phyloP scores from a whole-genome alignment of 495 filamentous ascomycete species.

The Paragyromitra xinjiangensis region DNA sequence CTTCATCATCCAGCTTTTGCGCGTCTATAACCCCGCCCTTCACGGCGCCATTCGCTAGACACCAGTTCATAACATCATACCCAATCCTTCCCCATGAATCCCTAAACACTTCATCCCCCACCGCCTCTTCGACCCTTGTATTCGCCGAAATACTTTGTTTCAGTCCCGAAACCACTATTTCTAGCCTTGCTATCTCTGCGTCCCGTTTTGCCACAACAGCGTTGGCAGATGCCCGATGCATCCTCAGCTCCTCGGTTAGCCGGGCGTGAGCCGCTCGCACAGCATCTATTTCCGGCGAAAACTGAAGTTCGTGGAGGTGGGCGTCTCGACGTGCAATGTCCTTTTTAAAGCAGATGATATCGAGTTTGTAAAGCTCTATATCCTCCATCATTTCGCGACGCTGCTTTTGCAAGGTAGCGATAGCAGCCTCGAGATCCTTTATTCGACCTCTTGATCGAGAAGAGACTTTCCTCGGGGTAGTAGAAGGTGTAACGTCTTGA shows the following conservation, averaged over 20 bases:
- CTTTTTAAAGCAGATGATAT: constrained; percentile 42
- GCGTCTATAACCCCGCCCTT: constrained; percentile 44
- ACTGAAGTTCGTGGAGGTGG: constrained; percentile 35
- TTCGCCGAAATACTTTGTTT: constrained; percentile 47
- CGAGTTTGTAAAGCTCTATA: constrained; percentile 49
- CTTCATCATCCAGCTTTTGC: constrained; percentile 20
- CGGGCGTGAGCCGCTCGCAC: constrained; percentile 30
- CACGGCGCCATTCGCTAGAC: constrained; percentile 44
- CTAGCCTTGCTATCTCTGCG: constrained; percentile 41
- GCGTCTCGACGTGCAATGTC: constrained; percentile 44
- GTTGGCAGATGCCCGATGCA: constrained; percentile 37
- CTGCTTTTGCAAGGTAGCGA: constrained; percentile 33
- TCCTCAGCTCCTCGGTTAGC: constrained; percentile 25
- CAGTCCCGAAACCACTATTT: constrained; percentile 41
- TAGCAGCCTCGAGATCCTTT: constrained; percentile 41
- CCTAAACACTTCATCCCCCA: constrained; percentile 48
- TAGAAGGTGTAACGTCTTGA: constrained; percentile 6
- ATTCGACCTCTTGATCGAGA: constrained; percentile 31
- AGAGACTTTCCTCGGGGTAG: constrained; percentile 10
- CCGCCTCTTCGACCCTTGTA: constrained; percentile 48
- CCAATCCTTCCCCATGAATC: constrained; percentile 52
- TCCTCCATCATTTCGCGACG: constrained; percentile 51
- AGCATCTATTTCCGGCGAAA: constrained; percentile 31
- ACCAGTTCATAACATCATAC: constrained; percentile 54
- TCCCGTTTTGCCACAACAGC: constrained; percentile 39